phyloP scores from a whole-genome alignment of 345 rosid genomes.

The Pseudoturritis turrita region DNA sequence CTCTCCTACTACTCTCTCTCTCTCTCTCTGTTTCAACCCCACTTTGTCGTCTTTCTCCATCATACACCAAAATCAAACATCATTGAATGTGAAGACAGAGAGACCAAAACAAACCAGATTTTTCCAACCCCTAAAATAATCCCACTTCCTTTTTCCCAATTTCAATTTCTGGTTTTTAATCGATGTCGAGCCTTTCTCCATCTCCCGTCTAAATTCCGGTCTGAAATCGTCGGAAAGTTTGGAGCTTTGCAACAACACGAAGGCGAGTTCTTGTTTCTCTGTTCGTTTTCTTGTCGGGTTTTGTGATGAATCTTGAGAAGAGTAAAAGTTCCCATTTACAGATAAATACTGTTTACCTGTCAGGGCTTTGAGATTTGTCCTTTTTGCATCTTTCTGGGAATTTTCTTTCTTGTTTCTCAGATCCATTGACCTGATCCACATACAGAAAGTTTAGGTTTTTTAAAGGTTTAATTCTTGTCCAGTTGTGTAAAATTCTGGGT shows the following conservation, averaged over 20 bases:
- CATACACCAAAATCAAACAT: slow-evolving; percentile 5
- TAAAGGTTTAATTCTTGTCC: neutral
- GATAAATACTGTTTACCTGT: slow-evolving; percentile 4
- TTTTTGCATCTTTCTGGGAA: slow-evolving; percentile 8
- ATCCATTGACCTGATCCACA: slow-evolving; percentile 25
- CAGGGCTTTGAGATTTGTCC: slow-evolving; percentile 24
- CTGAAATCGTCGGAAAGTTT: neutral
- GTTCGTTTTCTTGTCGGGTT: neutral
- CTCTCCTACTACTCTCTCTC: neutral
- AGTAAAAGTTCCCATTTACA: slow-evolving; percentile 6
- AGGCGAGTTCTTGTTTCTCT: slow-evolving; percentile 17
- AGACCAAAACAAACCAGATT: neutral
- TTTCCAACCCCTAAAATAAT: neutral
- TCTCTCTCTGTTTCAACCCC: slow-evolving; percentile 7
- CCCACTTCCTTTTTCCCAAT: neutral
- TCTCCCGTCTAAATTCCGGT: neutral
- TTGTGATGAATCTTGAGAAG: slow-evolving; percentile 1
- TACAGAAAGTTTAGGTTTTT: slow-evolving; percentile 14
- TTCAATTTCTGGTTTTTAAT: neutral
- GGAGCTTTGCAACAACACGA: slow-evolving; percentile 4
- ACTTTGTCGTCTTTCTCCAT: slow-evolving; percentile 23
- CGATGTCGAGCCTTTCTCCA: neutral
- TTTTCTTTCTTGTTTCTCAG: neutral
- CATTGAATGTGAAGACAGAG: slow-evolving; percentile 20
- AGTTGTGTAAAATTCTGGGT: slow-evolving; percentile 6